Evolutionary conservation across 192 early-diverging fungal genomes (phyloP).

Genomic region (Oehlia diaphana): DNA sequence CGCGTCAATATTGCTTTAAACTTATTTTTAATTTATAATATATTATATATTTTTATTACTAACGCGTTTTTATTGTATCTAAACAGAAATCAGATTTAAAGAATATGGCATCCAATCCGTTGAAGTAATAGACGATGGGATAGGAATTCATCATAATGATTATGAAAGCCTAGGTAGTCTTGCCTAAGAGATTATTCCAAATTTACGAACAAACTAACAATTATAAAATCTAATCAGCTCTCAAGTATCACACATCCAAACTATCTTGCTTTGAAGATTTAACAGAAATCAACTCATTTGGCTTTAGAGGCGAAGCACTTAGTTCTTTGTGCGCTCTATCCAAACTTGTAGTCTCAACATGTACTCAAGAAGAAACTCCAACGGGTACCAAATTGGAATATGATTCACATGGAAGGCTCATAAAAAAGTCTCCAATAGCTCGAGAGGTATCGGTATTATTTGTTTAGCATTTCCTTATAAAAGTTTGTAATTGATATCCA

Average conservation of each 20-base stretch:
- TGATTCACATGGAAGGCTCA: conserved; percentile 63
- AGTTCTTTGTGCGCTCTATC: conserved; percentile 84
- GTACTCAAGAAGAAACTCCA: conserved; percentile 56
- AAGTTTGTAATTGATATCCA: no score
- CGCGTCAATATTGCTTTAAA: neutral
- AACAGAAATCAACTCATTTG: conserved; percentile 76
- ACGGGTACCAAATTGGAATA: conserved; percentile 71
- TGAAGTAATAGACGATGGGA: conserved; percentile 86
- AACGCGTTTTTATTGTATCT: neutral
- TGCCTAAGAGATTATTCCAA: neutral
- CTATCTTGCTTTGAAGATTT: conserved; percentile 77
- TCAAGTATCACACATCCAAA: conserved; percentile 93
- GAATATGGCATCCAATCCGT: conserved; percentile 76
- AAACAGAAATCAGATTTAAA: conserved; percentile 73
- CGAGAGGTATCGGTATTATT: conserved; percentile 42
- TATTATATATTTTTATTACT: neutral
- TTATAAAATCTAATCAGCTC: conserved; percentile 42
- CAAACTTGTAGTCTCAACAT: conserved; percentile 66
- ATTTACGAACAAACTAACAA: neutral
- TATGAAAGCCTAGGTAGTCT: conserved; percentile 63
- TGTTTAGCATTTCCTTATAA: no score
- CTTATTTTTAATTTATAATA: no score
- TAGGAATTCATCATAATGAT: conserved; percentile 68
- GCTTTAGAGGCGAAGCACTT: conserved; percentile 93
- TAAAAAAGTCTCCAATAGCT: conserved; percentile 44